Conservation (phyloP, 768 basidiomycete species). For the Pholiota microspora region DNA sequence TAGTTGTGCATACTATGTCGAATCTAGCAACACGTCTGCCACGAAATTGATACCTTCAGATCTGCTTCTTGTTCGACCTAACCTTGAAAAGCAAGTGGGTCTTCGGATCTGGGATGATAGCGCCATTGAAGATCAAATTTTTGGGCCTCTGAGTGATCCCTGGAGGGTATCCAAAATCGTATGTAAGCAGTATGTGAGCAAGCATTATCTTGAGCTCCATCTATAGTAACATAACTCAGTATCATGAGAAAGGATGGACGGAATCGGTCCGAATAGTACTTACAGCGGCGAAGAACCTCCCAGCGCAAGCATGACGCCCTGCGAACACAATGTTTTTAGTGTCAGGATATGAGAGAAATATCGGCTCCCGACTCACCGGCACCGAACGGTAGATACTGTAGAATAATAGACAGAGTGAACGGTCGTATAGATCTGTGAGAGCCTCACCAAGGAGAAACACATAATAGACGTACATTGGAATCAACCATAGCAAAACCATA, state of each 20-base stretch:
- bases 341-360: not conserved
- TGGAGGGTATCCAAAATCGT: constrained; percentile 27
- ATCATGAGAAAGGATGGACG: constrained; percentile 1
- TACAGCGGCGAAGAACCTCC: constrained; percentile 35
- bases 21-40: not conserved
- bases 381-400: constrained; percentile 38
- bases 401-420: not conserved
- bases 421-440: not conserved
- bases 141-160: constrained; percentile 24
- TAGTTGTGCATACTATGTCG: not conserved
- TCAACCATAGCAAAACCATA: constrained; percentile 34
- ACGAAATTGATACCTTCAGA: not conserved
- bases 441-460: constrained; percentile 4
- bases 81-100: constrained; percentile 29
- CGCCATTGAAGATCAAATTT: constrained; percentile 32
- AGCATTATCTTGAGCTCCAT: constrained; percentile 37
- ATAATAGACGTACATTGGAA: constrained; percentile 25
- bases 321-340: constrained; percentile 3
- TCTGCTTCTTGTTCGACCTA: constrained; percentile 12
- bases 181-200: constrained; percentile 33
- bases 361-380: constrained; percentile 24
- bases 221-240: constrained; percentile 18
- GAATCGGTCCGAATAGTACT: constrained; percentile 11
- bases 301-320: constrained; percentile 37
- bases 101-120: constrained; percentile 31